A percentile compares a stretch with the other conserved stretches of the same genome.
These are phyloP conservation scores for Berberis thunbergii DNA, from an alignment of 164 flowering plant genomes.

Conservation along the genomic window DNA sequence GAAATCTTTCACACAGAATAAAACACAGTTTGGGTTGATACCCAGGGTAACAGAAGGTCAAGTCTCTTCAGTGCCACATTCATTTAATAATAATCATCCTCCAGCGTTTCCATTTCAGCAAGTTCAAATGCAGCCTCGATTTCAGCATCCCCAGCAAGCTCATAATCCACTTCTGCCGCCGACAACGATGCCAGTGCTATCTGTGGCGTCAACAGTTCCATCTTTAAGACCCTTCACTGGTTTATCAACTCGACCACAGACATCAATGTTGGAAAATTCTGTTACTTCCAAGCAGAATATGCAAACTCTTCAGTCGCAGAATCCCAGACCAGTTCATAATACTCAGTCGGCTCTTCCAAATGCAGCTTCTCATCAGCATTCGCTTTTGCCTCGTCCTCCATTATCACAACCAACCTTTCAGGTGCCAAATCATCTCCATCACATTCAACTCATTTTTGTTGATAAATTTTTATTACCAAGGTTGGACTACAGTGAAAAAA, in stretches of 20 bases:
- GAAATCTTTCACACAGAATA: constrained; percentile 43
- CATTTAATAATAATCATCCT: constrained; percentile 20
- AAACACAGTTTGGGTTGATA: constrained; percentile 25
- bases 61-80: constrained; percentile 12
- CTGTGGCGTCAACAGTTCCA: constrained; percentile 32
- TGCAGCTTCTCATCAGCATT: constrained; percentile 20
- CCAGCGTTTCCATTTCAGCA: constrained; percentile 26
- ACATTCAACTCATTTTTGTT: no score
- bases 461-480: no score
- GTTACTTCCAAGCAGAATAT: constrained; percentile 41
- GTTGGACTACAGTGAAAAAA: no score
- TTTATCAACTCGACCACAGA: constrained; percentile 34
- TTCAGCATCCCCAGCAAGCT: constrained; percentile 37
- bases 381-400: constrained; percentile 27
- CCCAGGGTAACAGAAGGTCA: constrained; percentile 38
- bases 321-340: constrained; percentile 21
- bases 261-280: constrained; percentile 26
- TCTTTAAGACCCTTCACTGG: constrained; percentile 24
- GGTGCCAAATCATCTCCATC: constrained; percentile 23
- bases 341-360: constrained; percentile 22
- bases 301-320: constrained; percentile 32
- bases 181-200: constrained; percentile 21
- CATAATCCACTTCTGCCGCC: constrained; percentile 30
- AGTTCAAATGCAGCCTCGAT: constrained; percentile 26
- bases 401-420: constrained; percentile 34